Base-by-base conservation (phyloP, 441 rosid genomes). In the Adansonia madagascariensis region DNA sequence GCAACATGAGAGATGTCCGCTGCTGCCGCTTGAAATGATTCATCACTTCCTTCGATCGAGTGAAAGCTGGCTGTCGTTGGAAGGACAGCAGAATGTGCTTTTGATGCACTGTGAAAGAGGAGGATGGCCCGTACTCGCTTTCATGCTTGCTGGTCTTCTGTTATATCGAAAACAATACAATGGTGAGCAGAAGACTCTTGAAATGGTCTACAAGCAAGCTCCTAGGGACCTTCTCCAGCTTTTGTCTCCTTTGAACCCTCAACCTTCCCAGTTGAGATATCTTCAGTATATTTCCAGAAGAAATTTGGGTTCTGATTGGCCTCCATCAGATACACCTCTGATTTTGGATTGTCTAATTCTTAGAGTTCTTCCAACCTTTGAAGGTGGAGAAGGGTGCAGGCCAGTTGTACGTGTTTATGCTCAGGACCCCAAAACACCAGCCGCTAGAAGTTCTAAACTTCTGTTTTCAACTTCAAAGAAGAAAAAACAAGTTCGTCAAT, bases 111-210 rank as follows among this genome's bases (percentile, higher is more conserved):
- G 99, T 52, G 99, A 93, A 78, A 90, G 86, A 84, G 96, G 96
- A 74, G 97, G 97, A 49, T 95, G 99, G 99, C 98, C 98, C 31
- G 92, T 93, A 65, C 97, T 95, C 53, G 98, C 98, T 0, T 95
- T 95, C 75, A 93, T 95, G 98, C 90, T 95, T 60, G 96, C 99
- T 1, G 95, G 97, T 72, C 96, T 95, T 65, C 82, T 95, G 67
- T 74, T 95, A 56, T 93, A 95, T 71, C 83, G 91, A 68, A 92
- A 88, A 71, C 98, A 95, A 86, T 95, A 88, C 79, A 89, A 44
- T 62, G 99, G 98, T 2, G 99, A 95, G 91, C 96, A 82, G 84
- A 93, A 93, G 91, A 95, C 99, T 60, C 92, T 95, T 77, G 99
- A 95, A 80, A 93, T 92, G 99, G 93, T 95, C 75, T 92, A 92